phyloP scores from a whole-genome alignment of 2,329 filamentous ascomycete species.

The Phoma sp. region DNA sequence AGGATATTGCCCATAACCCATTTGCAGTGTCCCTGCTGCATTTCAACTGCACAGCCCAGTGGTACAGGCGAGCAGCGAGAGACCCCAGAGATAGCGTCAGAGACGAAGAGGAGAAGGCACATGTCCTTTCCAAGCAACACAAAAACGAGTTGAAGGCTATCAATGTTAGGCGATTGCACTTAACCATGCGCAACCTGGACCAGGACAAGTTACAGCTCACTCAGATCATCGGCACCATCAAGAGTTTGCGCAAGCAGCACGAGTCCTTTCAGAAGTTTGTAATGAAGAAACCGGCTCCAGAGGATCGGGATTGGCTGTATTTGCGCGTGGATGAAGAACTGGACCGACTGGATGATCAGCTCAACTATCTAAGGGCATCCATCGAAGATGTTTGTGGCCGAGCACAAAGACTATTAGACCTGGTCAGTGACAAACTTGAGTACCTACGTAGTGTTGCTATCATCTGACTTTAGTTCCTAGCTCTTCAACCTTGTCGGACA shows the following conservation, averaged over 20 bases:
- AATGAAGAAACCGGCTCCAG: neutral
- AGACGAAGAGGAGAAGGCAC: constrained; percentile 10
- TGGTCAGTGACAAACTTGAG: too few relatives aligned
- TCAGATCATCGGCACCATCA: constrained; percentile 15
- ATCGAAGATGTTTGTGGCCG: neutral
- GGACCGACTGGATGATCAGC: neutral
- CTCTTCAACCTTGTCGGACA: constrained; percentile 8
- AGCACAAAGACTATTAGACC: neutral
- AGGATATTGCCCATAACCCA: constrained; percentile 2
- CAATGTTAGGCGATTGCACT: constrained; percentile 2
- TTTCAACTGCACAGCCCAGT: constrained; percentile 17
- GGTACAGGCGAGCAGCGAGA: constrained; percentile 14
- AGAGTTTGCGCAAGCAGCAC: constrained; percentile 16
- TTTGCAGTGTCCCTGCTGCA: constrained; percentile 13
- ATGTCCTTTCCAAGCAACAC: neutral
- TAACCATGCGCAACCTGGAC: constrained; percentile 17
- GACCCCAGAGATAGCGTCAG: constrained; percentile 15
- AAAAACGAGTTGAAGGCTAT: neutral
- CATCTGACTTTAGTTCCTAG: too few relatives aligned
- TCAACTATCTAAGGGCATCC: neutral
- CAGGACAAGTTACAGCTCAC: constrained; percentile 20
- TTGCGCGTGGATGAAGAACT: neutral
- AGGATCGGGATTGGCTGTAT: neutral
- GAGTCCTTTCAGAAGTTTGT: neutral
- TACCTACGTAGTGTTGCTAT: too few relatives aligned